Percentiles rank a stretch among this genome's conserved stretches.
Conservation (phyloP, 768 basidiomycete species). For the Termitomyces bulborhizus region DNA sequence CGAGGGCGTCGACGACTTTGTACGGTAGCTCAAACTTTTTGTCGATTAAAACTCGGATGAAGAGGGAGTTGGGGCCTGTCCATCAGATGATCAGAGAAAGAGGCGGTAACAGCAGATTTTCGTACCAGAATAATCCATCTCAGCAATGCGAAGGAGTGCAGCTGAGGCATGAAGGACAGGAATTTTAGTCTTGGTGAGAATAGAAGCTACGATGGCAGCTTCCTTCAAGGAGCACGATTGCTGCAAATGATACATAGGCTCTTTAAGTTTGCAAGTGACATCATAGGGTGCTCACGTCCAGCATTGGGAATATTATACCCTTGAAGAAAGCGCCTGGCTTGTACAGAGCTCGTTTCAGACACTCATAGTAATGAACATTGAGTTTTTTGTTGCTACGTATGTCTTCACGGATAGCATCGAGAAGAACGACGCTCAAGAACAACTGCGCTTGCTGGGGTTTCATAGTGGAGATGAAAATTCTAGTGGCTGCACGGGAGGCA, state of each 20-base stretch:
- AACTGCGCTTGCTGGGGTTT: slow-evolving; percentile 92
- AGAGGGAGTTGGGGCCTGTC: slow-evolving; percentile 85
- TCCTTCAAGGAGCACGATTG: slow-evolving; percentile 88
- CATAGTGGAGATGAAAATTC: slow-evolving; percentile 94
- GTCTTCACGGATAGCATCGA: slow-evolving; percentile 86
- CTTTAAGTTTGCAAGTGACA: background rate
- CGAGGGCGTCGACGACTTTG: slow-evolving; percentile 95
- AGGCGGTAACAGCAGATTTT: background rate
- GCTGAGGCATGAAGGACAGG: slow-evolving; percentile 97
- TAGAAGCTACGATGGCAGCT: slow-evolving; percentile 89
- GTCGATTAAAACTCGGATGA: slow-evolving; percentile 94
- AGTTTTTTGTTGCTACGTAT: slow-evolving; percentile 84
- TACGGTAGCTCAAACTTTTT: slow-evolving; percentile 98
- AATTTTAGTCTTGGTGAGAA: slow-evolving; percentile 85
- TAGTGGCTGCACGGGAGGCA: slow-evolving; percentile 89
- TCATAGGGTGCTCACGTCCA: slow-evolving; percentile 57
- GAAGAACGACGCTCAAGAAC: slow-evolving; percentile 85
- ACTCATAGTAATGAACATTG: slow-evolving; percentile 90
- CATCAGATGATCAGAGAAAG: background rate
- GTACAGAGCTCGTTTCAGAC: slow-evolving; percentile 87
- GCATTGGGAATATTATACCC: slow-evolving; percentile 91
- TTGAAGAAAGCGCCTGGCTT: slow-evolving; percentile 99
- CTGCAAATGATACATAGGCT: slow-evolving; percentile 17
- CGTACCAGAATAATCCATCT: slow-evolving; percentile 92
- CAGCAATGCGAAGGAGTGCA: slow-evolving; percentile 85